A percentile compares a stretch with the other conserved stretches of the same genome.
These are phyloP conservation scores for Globisporangium lucens DNA, from an alignment of 352 stramenopile genomes.

Conservation along the genomic window DNA sequence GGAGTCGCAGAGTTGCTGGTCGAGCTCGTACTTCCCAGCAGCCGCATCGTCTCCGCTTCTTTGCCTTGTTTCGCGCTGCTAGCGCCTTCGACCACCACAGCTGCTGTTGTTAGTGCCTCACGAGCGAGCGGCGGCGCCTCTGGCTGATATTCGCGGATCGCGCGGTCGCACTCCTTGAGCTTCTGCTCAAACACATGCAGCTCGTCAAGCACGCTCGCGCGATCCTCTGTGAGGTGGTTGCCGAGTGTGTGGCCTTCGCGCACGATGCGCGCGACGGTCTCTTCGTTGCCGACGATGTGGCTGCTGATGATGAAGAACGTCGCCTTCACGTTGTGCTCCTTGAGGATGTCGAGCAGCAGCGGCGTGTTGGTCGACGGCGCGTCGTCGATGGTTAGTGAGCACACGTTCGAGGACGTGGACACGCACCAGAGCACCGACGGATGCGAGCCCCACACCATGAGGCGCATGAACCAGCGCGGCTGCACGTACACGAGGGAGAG, in stretches of 20 bases:
- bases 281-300: conserved; percentile 63
- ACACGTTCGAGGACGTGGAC: conserved; percentile 45
- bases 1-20: conserved; percentile 4
- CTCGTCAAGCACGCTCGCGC: conserved; percentile 73
- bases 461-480: conserved; percentile 61
- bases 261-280: conserved; percentile 71
- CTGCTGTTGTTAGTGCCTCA: not conserved
- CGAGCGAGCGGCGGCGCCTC: not conserved
- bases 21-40: conserved; percentile 15
- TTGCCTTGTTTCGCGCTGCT: conserved; percentile 16
- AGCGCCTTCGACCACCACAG: conserved; percentile 7
- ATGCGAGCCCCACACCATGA: conserved; percentile 64
- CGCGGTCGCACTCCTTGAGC: conserved; percentile 69
- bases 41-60: conserved; percentile 13
- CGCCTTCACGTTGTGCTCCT: conserved; percentile 54
- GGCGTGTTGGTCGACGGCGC: conserved; percentile 59
- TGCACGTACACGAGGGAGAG: conserved; percentile 65
- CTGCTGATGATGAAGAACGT: conserved; percentile 87
- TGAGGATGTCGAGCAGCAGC: conserved; percentile 71
- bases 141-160: conserved; percentile 48
- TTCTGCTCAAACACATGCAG: conserved; percentile 83
- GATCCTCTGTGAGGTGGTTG: conserved; percentile 83
- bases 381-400: conserved; percentile 80
- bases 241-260: conserved; percentile 71
- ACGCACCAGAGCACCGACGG: conserved; percentile 77